Conservation (phyloP, 2,329 filamentous ascomycete genomes). For the Diaporthe citrichinensis region DNA sequence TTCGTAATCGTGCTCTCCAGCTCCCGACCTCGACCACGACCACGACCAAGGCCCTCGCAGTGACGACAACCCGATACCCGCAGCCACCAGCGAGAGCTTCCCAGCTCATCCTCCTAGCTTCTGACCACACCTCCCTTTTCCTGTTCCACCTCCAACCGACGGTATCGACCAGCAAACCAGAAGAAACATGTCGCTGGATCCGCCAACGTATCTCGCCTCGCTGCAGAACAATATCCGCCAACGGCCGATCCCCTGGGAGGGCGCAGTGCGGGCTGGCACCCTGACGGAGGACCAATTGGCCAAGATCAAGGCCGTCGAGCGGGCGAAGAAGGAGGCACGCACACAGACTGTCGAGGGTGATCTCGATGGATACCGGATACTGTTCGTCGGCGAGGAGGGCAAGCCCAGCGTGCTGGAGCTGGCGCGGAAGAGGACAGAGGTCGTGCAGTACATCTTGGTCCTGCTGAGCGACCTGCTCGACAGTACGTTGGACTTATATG, state of each 20-base stretch:
- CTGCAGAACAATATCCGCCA: slow-evolving; percentile 98
- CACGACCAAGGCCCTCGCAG: background rate
- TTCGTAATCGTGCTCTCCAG: slow-evolving; percentile 36
- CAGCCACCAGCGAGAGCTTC: background rate
- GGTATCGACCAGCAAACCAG: background rate
- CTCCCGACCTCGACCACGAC: slow-evolving; percentile 3
- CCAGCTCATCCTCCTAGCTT: background rate
- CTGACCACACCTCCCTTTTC: background rate
- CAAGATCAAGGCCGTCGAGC: slow-evolving; percentile 97
- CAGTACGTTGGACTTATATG: slow-evolving; percentile 67
- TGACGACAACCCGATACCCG: slow-evolving; percentile 15
- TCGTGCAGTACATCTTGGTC: slow-evolving; percentile 95
- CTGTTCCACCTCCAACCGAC: background rate
- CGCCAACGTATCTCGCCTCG: slow-evolving; percentile 86
- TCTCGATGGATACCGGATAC: slow-evolving; percentile 81
- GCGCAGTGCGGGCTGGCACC: slow-evolving; percentile 91
- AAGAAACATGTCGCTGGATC: slow-evolving; percentile 85
- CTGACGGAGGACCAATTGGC: slow-evolving; percentile 94
- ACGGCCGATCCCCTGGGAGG: slow-evolving; percentile 97
- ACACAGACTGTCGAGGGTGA: slow-evolving; percentile 86
- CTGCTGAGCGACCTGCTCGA: slow-evolving; percentile 89
- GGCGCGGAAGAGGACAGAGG: slow-evolving; percentile 87
- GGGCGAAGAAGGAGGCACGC: slow-evolving; percentile 92
- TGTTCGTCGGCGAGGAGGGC: slow-evolving; percentile 85
- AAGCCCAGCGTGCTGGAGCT: slow-evolving; percentile 82